Evolutionary conservation across 305 asterid species (phyloP), one percentile per base, ranked within the genome.

Genomic region (Fraxinus floribunda): DNA sequence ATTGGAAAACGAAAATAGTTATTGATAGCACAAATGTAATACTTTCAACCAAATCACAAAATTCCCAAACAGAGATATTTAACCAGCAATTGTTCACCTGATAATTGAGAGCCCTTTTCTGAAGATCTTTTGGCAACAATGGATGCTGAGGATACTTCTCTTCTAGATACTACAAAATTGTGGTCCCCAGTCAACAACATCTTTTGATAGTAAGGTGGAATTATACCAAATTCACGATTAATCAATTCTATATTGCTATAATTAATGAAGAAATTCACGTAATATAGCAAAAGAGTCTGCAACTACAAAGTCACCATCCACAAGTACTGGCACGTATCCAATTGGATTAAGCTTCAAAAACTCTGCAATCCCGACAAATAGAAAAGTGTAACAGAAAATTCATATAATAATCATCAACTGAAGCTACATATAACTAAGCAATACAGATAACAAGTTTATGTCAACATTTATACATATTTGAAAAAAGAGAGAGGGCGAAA

Each of bases 281-380:
- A 94, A 84, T 79, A 95, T 94, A 39, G 99, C 97, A 22, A 91
- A 88, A 52, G 98, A 95, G 85, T 95, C 99, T 1, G 96, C 87
- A 83, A 95, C 74, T 18, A 90, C 91, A 49, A 79, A 72, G 44
- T 94, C 97, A 38, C 97, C 99, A 83, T 94, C 97, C 13, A 95
- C 91, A 77, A 94, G 92, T 46, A 87, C 92, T 0, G 98, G 99
- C 18, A 95, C 98, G 30, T 15, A 84, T 66, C 99, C 98, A 29
- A 91, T 85, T 18, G 98, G 98, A 87, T 95, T 95, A 79, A 95
- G 91, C 96, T 94, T 93, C 91, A 95, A 86, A 91, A 88, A 95
- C 32, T 94, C 99, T 90, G 84, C 83, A 80, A 18, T 49, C 84
- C 84, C 77, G 79, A 78, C 7, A 74, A 85, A 84, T 30, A 30